Evolutionary conservation across 2,329 filamentous ascomycete genomes (phyloP), one percentile per base, ranked within the genome.

Genomic region (Aspergillus alliaceus): DNA sequence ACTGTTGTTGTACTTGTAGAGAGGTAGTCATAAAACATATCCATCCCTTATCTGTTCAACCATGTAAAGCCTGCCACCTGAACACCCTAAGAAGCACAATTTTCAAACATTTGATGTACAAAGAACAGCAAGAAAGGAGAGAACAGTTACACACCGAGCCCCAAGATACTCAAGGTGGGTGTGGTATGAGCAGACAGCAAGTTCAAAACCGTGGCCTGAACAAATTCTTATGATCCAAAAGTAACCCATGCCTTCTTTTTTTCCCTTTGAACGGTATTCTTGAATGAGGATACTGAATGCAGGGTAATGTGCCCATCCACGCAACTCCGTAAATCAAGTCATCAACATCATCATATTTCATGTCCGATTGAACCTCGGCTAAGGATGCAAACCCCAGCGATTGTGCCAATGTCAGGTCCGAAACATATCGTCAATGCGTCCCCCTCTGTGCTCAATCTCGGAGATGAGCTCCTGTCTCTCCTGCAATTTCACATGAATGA

Each of bases 401-500:
- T 7, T 24, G 20, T 3, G 18, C 18, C 31, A 22, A 22, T 24
- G 25, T 62, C 53, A 64, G 11, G 53, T 39, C 32, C 72, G 73
- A 60, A 75, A 63, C 4, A 70, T 64, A 34, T 76, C 73, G 29
- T 75, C 72, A 27, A 90, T 83, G 2, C 77, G 75, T 1, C 85
- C 85, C 14, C 86, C 86, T 14, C 79, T 77, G 48, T 78, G 79
- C 66, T 89, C 85, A 39, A 89, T 80, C 59, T 82, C 77, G 25
- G 80, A 75, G 53, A 90, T 78, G 56, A 90, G 73, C 24, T 78
- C 74, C 54, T 83, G 79, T 18, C 88, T 80, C 69, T 85, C 82
- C 48, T 80, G 76, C 8, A 90, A 73, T 69, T 87, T 80, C 59
- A 85, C 76, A 40, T 80, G 80, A 68, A 90, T 87, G 60, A 82